Base-by-base conservation (phyloP, 805 yeast genomes). In the Pichia pseudocactophila region DNA sequence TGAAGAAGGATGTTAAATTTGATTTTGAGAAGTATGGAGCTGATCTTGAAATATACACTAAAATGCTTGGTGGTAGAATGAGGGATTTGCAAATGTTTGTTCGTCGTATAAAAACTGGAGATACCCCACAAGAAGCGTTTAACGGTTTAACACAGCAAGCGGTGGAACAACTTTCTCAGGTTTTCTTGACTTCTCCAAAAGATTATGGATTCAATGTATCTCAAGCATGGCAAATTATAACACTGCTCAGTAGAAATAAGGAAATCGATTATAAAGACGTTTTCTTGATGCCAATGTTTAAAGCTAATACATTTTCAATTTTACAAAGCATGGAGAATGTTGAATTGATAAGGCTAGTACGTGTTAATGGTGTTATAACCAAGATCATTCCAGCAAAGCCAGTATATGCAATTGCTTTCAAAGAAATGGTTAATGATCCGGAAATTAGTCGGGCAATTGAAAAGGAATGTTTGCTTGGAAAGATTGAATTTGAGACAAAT, bases 31-130 rank as follows among this genome's bases (percentile, higher is more conserved):
- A 56, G 28, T 18, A 40, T 33, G 33, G 25, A 8, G 32, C 35
- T 7, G 70, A 68, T 9, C 67, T 88, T 19, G 80, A 76, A 19
- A 61, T 64, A 5, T 72, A 80, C 27, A 63, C 89, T 28, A 76
- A 66, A 22, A 94, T 95, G 11, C 63, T 92, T 22, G 98, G 98
- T 17, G 98, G 98, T 33, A 77, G 98, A 48, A 83, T 90, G 89
- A 70, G 88, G 36, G 98, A 92, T 59, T 68, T 92, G 40, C 96
- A 92, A 61, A 81, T 90, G 25, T 88, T 86, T 62, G 82, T 82
- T 2, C 74, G 97, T 57, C 81, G 97, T 40, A 74, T 92, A 15
- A 79, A 79, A 52, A 78, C 90, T 1, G 98, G 98, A 7, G 98
- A 92, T 57, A 58, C 74, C 7, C 94, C 96, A 2, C 53, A 64